A percentile compares a stretch with the other conserved stretches of the same genome.
These are phyloP conservation scores for Fusarium beomiforme DNA, from an alignment of 2,329 filamentous ascomycete species.

Conservation along the genomic window DNA sequence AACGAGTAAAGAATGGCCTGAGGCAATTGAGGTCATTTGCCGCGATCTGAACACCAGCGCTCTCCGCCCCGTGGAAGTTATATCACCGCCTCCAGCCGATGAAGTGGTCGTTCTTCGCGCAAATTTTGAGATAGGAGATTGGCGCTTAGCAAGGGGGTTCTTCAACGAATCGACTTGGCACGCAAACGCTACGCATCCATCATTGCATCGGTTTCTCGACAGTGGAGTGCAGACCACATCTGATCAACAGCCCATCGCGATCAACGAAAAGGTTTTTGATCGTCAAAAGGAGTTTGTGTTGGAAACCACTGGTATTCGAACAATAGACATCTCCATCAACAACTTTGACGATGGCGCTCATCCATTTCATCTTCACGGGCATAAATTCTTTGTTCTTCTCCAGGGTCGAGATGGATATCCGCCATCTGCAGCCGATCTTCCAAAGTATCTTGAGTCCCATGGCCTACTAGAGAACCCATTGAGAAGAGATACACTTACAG, in stretches of 20 bases:
- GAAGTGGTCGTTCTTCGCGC: constrained; percentile 58
- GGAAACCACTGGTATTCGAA: constrained; percentile 61
- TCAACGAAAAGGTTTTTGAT: constrained; percentile 47
- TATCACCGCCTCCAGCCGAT: constrained; percentile 52
- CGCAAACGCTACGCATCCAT: constrained; percentile 49
- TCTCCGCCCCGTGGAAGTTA: constrained; percentile 52
- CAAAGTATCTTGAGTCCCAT: constrained; percentile 38
- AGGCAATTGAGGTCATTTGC: constrained; percentile 59
- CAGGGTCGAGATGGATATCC: constrained; percentile 50
- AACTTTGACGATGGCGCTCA: constrained; percentile 62
- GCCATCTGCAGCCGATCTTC: constrained; percentile 40
- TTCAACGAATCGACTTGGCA: constrained; percentile 64
- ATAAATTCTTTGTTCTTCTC: constrained; percentile 61
- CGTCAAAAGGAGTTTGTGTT: constrained; percentile 54
- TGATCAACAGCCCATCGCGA: constrained; percentile 26
- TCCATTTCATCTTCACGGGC: constrained; percentile 67
- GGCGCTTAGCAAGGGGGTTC: constrained; percentile 62
- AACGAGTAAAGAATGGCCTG: constrained; percentile 59
- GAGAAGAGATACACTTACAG: constrained; percentile 57
- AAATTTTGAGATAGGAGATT: constrained; percentile 65
- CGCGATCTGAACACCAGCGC: constrained; percentile 62
- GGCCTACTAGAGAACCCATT: constrained; percentile 46
- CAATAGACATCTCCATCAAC: constrained; percentile 68
- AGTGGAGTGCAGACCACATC: constrained; percentile 22
- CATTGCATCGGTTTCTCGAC: constrained; percentile 50